These are phyloP conservation scores for Phytopythium vexans DNA, from an alignment of 352 stramenopile genomes.

Conservation along the genomic window DNA sequence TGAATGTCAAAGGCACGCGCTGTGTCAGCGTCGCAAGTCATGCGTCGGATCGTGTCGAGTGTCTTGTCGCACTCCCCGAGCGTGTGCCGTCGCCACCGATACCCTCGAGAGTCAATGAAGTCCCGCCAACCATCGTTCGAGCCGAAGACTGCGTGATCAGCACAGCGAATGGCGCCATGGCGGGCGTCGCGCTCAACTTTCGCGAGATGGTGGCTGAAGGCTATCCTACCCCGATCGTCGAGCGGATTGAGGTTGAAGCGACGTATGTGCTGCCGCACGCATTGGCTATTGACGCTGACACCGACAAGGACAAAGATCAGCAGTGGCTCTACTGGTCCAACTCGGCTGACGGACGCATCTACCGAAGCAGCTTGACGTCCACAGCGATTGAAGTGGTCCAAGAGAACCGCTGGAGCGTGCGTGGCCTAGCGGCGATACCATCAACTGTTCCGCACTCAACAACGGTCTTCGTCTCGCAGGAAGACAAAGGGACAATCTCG, in stretches of 20 bases:
- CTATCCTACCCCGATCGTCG: slow-evolving; percentile 47
- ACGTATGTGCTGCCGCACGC: slow-evolving; percentile 42
- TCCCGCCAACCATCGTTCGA: slow-evolving; percentile 10
- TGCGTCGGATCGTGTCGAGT: slow-evolving; percentile 42
- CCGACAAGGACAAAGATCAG: not conserved
- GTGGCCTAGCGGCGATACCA: slow-evolving; percentile 28
- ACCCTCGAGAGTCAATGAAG: not conserved
- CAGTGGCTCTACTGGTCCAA: slow-evolving; percentile 76
- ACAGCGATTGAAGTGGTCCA: slow-evolving; percentile 42
- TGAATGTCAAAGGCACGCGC: slow-evolving; percentile 33
- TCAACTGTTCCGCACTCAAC: not conserved
- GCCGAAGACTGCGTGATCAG: slow-evolving; percentile 41
- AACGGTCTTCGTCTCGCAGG: slow-evolving; percentile 53
- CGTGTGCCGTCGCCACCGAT: slow-evolving; percentile 9
- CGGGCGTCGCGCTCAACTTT: slow-evolving; percentile 34
- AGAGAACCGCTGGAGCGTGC: slow-evolving; percentile 44
- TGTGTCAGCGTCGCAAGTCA: slow-evolving; percentile 48
- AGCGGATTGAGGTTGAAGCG: slow-evolving; percentile 33
- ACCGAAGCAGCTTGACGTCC: slow-evolving; percentile 46
- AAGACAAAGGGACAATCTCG: slow-evolving; percentile 53
- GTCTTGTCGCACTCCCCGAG: slow-evolving; percentile 43
- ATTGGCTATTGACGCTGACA: slow-evolving; percentile 35
- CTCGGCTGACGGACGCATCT: slow-evolving; percentile 56
- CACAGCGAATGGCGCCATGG: slow-evolving; percentile 48
- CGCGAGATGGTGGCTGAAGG: slow-evolving; percentile 48